A percentile compares a stretch with the other conserved stretches of the same genome.
Conservation (phyloP, 345 rosid genomes). For the Camelina laxa region DNA sequence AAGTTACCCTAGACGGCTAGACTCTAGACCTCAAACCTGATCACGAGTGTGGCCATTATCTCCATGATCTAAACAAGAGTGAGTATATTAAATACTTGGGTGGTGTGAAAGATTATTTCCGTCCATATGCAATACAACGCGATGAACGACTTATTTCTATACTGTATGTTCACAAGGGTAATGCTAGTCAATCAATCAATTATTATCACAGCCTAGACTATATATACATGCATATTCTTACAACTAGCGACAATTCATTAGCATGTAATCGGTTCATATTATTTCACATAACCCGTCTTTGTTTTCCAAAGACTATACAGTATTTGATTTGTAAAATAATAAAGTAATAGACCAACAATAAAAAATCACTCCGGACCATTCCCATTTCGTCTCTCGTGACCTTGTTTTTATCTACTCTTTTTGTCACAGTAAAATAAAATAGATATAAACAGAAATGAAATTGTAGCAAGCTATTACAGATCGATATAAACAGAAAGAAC, state of each 20-base stretch:
- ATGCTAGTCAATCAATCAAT: background rate
- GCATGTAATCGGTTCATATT: background rate
- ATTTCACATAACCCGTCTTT: background rate
- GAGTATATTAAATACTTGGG: background rate
- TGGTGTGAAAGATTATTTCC: no score
- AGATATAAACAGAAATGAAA: no score
- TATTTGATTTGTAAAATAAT: no score
- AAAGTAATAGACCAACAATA: no score
- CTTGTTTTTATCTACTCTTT: no score
- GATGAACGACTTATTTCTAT: background rate
- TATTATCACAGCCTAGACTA: background rate
- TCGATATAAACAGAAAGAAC: no score
- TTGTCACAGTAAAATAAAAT: no score
- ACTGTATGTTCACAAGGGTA: background rate
- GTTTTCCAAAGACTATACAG: no score
- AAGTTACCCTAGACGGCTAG: background rate
- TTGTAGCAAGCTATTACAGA: no score
- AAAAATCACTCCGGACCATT: no score
- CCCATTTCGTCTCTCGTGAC: no score
- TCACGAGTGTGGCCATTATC: background rate
- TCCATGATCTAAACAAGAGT: background rate
- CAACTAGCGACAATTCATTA: background rate
- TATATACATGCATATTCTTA: background rate
- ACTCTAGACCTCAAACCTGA: background rate
- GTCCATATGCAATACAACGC: no score